These are phyloP conservation scores for Setaria italica DNA, from an alignment of 202 grass and related monocot species.

Conservation along the genomic window DNA sequence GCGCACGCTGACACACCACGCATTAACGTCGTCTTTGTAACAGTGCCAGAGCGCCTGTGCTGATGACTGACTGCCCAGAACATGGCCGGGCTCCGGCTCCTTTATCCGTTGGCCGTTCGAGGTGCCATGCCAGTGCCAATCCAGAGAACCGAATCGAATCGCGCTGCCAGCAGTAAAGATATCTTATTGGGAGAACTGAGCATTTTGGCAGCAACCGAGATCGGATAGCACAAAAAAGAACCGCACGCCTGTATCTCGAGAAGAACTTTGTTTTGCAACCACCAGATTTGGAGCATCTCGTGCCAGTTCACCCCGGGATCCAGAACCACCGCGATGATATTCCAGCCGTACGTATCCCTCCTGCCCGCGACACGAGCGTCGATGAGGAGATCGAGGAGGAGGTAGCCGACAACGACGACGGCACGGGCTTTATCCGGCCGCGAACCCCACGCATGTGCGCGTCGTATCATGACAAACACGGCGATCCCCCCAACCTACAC, in stretches of 20 bases:
- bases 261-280: slow-evolving; percentile 5
- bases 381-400: neutral
- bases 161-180: neutral
- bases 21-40: neutral
- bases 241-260: neutral
- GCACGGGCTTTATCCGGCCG: neutral
- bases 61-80: neutral
- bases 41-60: neutral
- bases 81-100: neutral
- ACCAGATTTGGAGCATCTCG: slow-evolving; percentile 33
- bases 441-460: slow-evolving; percentile 45
- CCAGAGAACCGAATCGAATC: slow-evolving; percentile 10
- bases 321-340: neutral
- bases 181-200: neutral
- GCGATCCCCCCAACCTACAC: slow-evolving; percentile 22
- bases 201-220: neutral
- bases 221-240: neutral
- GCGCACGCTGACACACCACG: neutral
- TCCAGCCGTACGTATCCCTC: neutral
- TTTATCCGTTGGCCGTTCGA: neutral
- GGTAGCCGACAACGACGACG: neutral
- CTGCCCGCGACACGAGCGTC: neutral
- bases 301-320: neutral
- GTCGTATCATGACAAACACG: slow-evolving; percentile 46
- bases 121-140: neutral